Evolutionary conservation across 768 basidiomycete species (phyloP), one percentile per base, ranked within the genome.

Genomic region (Tephrocybe sp.): DNA sequence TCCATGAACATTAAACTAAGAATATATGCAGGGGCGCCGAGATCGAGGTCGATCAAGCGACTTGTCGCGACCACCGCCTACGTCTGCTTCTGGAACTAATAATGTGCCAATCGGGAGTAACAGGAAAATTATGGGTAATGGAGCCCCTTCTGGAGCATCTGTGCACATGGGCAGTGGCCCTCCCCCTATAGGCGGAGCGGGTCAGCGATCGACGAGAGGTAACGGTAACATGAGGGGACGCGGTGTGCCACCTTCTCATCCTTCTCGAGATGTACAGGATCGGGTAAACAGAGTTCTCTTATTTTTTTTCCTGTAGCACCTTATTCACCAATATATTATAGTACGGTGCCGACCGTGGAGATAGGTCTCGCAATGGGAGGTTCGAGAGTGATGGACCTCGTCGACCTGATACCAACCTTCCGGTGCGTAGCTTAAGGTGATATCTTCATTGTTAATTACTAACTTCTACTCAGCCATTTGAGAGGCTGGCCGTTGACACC

Each of bases 71-170:
- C 55, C 39, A 41, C 60, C 53, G n/a, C 56, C 53, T 21, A 43
- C 53, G 16, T 36, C 53, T 5, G 49, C 49, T 22, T 69, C 69
- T 42, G 69, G 69, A 2, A 64, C 69, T 0, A 73, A 75, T 47
- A 69, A 61, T 33, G 60, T 71, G n/a, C 72, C 72, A 1, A 69
- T 73, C 16, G 68, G 69, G 12, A 60, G 41, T 42, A 62, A 63
- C 23, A 64, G 65, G 44, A 45, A 50, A 30, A 21, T 19, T 11
- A 12, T 40, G 31, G 53, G 45, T 4, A 25, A 38, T 40, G 54
- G 46, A 45, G 43, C 49, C 13, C 42, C 52, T 23, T 40, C 58
- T 24, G 54, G 40, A 18, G 30, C 39, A 12, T 47, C 51, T 4
- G 42, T 45, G 15, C 50, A 52, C 2, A 48, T 46, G 24, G 41